Conservation (phyloP, 352 stramenopile species). For the Pythium rishiriense region DNA sequence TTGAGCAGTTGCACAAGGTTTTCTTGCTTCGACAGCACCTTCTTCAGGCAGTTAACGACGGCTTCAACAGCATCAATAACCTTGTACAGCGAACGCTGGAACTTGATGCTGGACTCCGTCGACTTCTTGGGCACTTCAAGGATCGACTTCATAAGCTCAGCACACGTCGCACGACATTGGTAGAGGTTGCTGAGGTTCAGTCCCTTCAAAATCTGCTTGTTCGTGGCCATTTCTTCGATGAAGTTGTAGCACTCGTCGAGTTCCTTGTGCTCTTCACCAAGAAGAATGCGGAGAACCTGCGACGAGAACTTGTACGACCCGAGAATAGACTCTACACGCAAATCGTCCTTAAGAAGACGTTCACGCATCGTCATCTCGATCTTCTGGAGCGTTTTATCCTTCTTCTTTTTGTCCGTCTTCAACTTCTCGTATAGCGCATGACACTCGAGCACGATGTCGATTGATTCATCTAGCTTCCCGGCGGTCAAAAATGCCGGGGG, state of each 20-base stretch:
- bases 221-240: slow-evolving; percentile 79
- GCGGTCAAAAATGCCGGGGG: slow-evolving; percentile 82
- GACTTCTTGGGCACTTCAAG: slow-evolving; percentile 79
- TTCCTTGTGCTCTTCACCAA: slow-evolving; percentile 86
- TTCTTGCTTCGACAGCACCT: slow-evolving; percentile 82
- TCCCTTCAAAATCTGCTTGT: slow-evolving; percentile 75
- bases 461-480: slow-evolving; percentile 82
- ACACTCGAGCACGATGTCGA: slow-evolving; percentile 86
- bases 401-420: slow-evolving; percentile 87
- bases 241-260: slow-evolving; percentile 86
- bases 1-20: slow-evolving; percentile 86
- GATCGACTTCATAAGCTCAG: slow-evolving; percentile 86
- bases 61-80: slow-evolving; percentile 85
- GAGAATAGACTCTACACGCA: slow-evolving; percentile 79
- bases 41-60: slow-evolving; percentile 84
- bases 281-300: slow-evolving; percentile 72
- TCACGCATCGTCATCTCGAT: slow-evolving; percentile 88
- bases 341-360: slow-evolving; percentile 82
- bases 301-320: slow-evolving; percentile 89
- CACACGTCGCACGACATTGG: slow-evolving; percentile 60
- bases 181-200: slow-evolving; percentile 83
- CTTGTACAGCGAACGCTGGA: slow-evolving; percentile 79
- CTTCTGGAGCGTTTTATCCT: slow-evolving; percentile 86
- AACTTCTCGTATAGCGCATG: slow-evolving; percentile 82
- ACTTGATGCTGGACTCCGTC: slow-evolving; percentile 84